A percentile compares a stretch with the other conserved stretches of the same genome.
These are phyloP conservation scores for Phytophthora pluvialis DNA, from an alignment of 352 stramenopile genomes.

Conservation along the genomic window DNA sequence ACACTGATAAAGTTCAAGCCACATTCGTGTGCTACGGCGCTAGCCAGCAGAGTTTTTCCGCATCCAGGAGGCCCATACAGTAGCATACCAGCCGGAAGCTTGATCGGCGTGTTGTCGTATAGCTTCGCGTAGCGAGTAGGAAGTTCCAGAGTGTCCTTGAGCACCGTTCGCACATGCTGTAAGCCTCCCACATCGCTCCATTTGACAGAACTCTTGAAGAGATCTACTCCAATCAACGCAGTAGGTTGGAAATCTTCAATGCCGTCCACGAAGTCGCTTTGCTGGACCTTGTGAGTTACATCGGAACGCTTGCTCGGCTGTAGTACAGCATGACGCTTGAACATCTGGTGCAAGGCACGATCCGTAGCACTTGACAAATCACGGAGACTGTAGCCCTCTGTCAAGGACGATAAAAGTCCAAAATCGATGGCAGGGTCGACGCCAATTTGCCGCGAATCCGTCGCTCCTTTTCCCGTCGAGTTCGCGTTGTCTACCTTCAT, in stretches of 20 bases:
- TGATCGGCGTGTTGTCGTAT: slow-evolving; percentile 85
- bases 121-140: slow-evolving; percentile 80
- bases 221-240: slow-evolving; percentile 76
- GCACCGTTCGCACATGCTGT: slow-evolving; percentile 72
- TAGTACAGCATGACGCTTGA: slow-evolving; percentile 51
- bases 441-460: slow-evolving; percentile 15
- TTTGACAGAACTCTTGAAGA: slow-evolving; percentile 87
- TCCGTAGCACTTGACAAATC: slow-evolving; percentile 77
- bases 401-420: slow-evolving; percentile 62
- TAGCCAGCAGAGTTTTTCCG: slow-evolving; percentile 90
- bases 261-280: slow-evolving; percentile 77
- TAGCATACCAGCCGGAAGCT: slow-evolving; percentile 86
- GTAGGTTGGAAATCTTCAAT: slow-evolving; percentile 85
- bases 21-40: slow-evolving; percentile 86
- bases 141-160: slow-evolving; percentile 91
- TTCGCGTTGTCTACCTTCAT: slow-evolving; percentile 51
- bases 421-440: slow-evolving; percentile 73
- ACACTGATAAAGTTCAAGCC: slow-evolving; percentile 92
- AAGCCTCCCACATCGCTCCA: slow-evolving; percentile 91
- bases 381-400: slow-evolving; percentile 83
- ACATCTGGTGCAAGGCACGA: slow-evolving; percentile 68
- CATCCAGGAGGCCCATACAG: slow-evolving; percentile 92
- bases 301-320: slow-evolving; percentile 10
- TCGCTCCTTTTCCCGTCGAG: slow-evolving; percentile 20
- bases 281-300: slow-evolving; percentile 41